Evolutionary conservation across 176 grass and related monocot species (phyloP), one percentile per base, ranked within the genome.

Genomic region (Aegilops umbellulata): DNA sequence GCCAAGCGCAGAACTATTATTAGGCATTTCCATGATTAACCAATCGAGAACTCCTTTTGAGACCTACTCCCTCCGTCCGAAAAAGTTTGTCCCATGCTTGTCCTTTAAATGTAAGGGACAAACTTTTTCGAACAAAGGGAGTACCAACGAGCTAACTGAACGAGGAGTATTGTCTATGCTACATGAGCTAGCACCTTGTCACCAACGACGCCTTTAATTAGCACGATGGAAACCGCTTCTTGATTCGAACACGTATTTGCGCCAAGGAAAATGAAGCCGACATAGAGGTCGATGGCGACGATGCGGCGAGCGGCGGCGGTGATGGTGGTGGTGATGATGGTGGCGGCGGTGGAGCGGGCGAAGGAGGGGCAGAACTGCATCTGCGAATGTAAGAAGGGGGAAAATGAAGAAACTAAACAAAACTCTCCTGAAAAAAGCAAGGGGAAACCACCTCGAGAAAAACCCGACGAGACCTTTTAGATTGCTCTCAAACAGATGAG

Each of bases 331-430:
- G 0, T 0, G 64, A 2, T 19, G 30, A 7, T 16, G 19, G 7
- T 8, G 30, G 2, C 42, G n/a, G 89, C 31, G 60, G 23, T 32
- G 79, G 62, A 81, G 79, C 61, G 51, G 10, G 65, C 73, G 62
- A 82, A 91, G 75, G 89, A 85, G 38, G 61, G 69, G 23, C 85
- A 85, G 69, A 91, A 91, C 85, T 91, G 85, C 82, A 88, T 88
- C 81, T 91, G 89, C 85, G 85, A 91, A 85, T 87, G 89, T 11
- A 11, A 42, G 10, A 42, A 42, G 39, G 12, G 41, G 3, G 12
- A 32, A 32, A 32, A 32, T 32, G 31, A 32, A 32, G 31, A 32
- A 32, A 32, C 31, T 32, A 32, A 32, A 32, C 31, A 32, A 32
- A 32, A 32, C 31, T 4, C 31, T 32, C 31, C 31, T 32, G 31